Conservation (phyloP, 2,329 filamentous ascomycete species). For the Pseudopithomyces chartarum region DNA sequence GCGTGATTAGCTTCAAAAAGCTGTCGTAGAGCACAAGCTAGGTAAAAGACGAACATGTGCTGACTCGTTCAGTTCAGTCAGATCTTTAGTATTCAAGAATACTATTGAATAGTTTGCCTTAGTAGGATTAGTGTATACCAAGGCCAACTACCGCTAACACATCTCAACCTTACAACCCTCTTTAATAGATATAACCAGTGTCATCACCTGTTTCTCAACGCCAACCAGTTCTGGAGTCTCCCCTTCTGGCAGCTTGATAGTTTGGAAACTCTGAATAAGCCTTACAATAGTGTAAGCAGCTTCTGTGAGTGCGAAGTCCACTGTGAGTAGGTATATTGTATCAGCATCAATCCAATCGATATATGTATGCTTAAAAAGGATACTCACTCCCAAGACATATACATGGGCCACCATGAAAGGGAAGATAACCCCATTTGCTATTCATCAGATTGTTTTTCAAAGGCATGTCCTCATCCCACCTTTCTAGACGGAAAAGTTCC, state of each 20-base stretch:
- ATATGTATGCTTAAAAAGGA: neutral
- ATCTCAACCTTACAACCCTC: slow-evolving; percentile 27
- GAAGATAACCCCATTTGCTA: slow-evolving; percentile 26
- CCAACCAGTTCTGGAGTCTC: slow-evolving; percentile 19
- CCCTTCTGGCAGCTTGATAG: slow-evolving; percentile 17
- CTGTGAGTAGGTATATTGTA: slow-evolving; percentile 5
- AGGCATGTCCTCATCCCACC: slow-evolving; percentile 26
- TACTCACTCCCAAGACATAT: slow-evolving; percentile 24
- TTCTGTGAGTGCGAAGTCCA: slow-evolving; percentile 28
- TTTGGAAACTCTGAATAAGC: slow-evolving; percentile 25
- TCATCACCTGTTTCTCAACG: slow-evolving; percentile 26
- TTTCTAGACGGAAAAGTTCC: slow-evolving; percentile 18
- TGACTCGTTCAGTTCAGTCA: no score
- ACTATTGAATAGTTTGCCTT: neutral
- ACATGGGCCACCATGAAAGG: slow-evolving; percentile 27
- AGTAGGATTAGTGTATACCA: neutral
- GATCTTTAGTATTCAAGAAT: no score
- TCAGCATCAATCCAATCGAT: slow-evolving; percentile 1
- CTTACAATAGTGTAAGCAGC: slow-evolving; percentile 22
- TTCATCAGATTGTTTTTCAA: slow-evolving; percentile 18
- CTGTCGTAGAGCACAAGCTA: no score
- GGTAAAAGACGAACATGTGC: no score
- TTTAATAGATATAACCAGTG: slow-evolving; percentile 27
- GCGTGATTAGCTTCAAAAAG: no score
- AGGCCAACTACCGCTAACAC: slow-evolving; percentile 4